phyloP scores from a whole-genome alignment of 805 yeast genomes.

The Wickerhamomyces hampshirensis region DNA sequence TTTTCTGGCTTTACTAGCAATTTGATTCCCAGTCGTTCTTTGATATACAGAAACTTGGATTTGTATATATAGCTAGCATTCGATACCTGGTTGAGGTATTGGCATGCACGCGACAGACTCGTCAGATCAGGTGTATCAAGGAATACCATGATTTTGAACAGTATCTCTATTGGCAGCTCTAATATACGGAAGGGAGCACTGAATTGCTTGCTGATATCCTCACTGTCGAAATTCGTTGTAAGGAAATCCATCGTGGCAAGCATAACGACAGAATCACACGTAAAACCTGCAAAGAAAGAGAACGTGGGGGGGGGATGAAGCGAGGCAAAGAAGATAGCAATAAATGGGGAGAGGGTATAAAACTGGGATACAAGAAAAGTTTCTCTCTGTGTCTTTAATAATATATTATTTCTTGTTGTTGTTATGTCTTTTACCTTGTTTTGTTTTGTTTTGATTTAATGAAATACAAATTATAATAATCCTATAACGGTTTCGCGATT shows the following conservation, averaged over 20 bases:
- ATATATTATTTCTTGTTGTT: too few relatives aligned
- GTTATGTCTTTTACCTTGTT: not conserved
- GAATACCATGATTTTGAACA: slow-evolving; percentile 19
- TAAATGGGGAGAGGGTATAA: too few relatives aligned
- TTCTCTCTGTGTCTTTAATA: too few relatives aligned
- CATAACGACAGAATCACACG: too few relatives aligned
- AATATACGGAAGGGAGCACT: slow-evolving; percentile 16
- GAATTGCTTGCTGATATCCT: slow-evolving; percentile 9
- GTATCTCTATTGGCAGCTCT: slow-evolving; percentile 22
- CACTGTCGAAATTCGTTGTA: slow-evolving; percentile 17
- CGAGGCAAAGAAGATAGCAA: too few relatives aligned
- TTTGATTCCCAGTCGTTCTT: slow-evolving; percentile 17
- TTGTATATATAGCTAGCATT: slow-evolving; percentile 19
- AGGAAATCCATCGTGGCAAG: slow-evolving; percentile 19
- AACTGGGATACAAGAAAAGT: too few relatives aligned
- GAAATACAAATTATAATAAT: too few relatives aligned
- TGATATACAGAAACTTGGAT: slow-evolving; percentile 19
- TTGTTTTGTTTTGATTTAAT: not conserved
- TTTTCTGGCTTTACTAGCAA: slow-evolving; percentile 14
- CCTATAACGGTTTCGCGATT: too few relatives aligned
- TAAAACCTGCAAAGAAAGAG: too few relatives aligned
- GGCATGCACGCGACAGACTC: slow-evolving; percentile 15
- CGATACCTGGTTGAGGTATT: slow-evolving; percentile 13
- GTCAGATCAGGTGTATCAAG: slow-evolving; percentile 22
- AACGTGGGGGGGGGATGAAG: not conserved